Percentiles rank a stretch among this genome's conserved stretches.
Conservation (phyloP, 441 rosid genomes). For the Pelargonium citronellum region DNA sequence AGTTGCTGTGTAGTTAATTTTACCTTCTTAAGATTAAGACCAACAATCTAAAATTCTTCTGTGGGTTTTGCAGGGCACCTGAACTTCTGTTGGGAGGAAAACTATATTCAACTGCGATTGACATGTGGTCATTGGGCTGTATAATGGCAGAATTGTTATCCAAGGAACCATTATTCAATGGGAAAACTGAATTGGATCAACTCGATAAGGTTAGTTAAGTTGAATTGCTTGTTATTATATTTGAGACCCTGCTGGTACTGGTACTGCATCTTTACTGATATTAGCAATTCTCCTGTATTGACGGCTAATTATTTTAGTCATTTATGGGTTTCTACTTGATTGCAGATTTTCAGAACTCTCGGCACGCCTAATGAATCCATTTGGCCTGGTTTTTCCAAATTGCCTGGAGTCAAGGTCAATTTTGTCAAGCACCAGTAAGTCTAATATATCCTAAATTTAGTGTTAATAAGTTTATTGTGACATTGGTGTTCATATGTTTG, state of each 20-base stretch:
- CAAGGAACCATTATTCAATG: slow-evolving; percentile 86
- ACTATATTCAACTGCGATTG: slow-evolving; percentile 95
- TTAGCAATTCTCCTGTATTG: too few relatives aligned
- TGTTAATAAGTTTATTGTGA: slow-evolving; percentile 21
- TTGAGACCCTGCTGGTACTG: too few relatives aligned
- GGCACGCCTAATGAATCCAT: slow-evolving; percentile 92
- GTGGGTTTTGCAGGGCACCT: slow-evolving; percentile 63
- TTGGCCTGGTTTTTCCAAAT: slow-evolving; percentile 92
- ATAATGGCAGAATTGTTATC: slow-evolving; percentile 93
- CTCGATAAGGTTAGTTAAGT: slow-evolving; percentile 72
- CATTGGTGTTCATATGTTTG: slow-evolving; percentile 43
- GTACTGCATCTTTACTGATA: too few relatives aligned
- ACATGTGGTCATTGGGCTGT: slow-evolving; percentile 99
- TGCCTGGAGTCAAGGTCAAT: slow-evolving; percentile 95
- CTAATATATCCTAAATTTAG: slow-evolving; percentile 19
- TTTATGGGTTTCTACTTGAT: neutral
- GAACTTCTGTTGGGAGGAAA: slow-evolving; percentile 91
- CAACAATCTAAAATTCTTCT: too few relatives aligned
- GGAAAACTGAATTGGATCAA: slow-evolving; percentile 93
- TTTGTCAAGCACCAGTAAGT: slow-evolving; percentile 98
- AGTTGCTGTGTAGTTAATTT: neutral
- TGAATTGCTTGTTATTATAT: neutral
- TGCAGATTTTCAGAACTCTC: slow-evolving; percentile 78
- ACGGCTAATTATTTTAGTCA: too few relatives aligned
- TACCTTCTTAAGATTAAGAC: too few relatives aligned